These are phyloP conservation scores for Bipolaris oryzae DNA, from an alignment of 2,329 filamentous ascomycete species.

Conservation along the genomic window DNA sequence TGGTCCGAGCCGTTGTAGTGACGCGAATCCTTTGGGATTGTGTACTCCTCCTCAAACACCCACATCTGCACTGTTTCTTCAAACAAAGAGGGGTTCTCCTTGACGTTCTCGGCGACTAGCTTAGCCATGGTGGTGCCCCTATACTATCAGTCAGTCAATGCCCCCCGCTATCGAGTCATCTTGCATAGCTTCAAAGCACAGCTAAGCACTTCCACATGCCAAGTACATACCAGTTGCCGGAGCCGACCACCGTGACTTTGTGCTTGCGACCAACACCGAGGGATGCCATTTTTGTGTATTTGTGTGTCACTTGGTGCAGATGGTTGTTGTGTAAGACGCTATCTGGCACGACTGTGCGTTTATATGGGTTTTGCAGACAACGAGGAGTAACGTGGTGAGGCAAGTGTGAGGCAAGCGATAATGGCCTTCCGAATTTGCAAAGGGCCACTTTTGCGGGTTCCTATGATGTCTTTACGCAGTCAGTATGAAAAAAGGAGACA, in stretches of 20 bases:
- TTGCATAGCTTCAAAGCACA: neutral
- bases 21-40: slow-evolving; percentile 71
- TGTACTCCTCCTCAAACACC: slow-evolving; percentile 94
- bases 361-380: slow-evolving; percentile 18
- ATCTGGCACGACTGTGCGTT: slow-evolving; percentile 13
- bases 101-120: slow-evolving; percentile 92
- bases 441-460: slow-evolving; percentile 34
- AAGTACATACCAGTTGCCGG: slow-evolving; percentile 84
- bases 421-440: slow-evolving; percentile 18
- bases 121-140: slow-evolving; percentile 98
- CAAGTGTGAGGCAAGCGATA: slow-evolving; percentile 18
- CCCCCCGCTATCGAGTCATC: neutral
- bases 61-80: slow-evolving; percentile 95
- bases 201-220: neutral
- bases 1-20: slow-evolving; percentile 70
- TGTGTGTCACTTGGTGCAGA: slow-evolving; percentile 6
- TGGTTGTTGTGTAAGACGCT: slow-evolving; percentile 9
- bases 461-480: slow-evolving; percentile 12
- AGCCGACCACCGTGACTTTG: slow-evolving; percentile 92
- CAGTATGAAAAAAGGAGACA: slow-evolving; percentile 18
- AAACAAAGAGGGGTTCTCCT: slow-evolving; percentile 77
- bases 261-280: slow-evolving; percentile 71
- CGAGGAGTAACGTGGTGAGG: slow-evolving; percentile 27
- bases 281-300: slow-evolving; percentile 52
- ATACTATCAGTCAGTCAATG: slow-evolving; percentile 16